Percentiles rank a stretch among this genome's conserved stretches.
phyloP scores from a whole-genome alignment of 2,329 filamentous ascomycete genomes.

The Penicillium sp. region DNA sequence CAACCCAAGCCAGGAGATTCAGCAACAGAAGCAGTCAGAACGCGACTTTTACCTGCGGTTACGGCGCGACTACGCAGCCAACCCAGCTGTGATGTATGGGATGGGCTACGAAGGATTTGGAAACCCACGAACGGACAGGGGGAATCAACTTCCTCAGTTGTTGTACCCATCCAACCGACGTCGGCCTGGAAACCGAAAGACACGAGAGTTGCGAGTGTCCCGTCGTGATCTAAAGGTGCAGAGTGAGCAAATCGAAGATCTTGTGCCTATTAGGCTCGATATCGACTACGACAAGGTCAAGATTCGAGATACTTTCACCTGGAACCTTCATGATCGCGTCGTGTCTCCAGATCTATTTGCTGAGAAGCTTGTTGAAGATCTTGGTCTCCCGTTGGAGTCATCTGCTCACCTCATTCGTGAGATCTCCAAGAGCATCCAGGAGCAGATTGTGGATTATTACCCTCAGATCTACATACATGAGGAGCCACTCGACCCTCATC shows the following conservation, averaged over 20 bases:
- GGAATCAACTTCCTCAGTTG: constrained; percentile 61
- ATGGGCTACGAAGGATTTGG: constrained; percentile 82
- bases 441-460: constrained; percentile 90
- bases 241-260: constrained; percentile 83
- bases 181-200: constrained; percentile 70
- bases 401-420: constrained; percentile 57
- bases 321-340: constrained; percentile 91
- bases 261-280: constrained; percentile 86
- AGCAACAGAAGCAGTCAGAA: constrained; percentile 62
- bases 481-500: constrained; percentile 79
- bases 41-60: constrained; percentile 65
- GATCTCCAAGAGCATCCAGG: constrained; percentile 66
- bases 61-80: constrained; percentile 54
- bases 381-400: constrained; percentile 66
- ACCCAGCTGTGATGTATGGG: constrained; percentile 59
- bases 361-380: constrained; percentile 82
- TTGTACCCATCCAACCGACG: constrained; percentile 75
- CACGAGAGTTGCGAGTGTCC: constrained; percentile 66
- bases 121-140: constrained; percentile 74
- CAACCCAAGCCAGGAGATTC: constrained; percentile 53
- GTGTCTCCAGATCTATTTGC: constrained; percentile 77
- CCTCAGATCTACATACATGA: constrained; percentile 87
- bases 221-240: constrained; percentile 79
- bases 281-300: constrained; percentile 95
- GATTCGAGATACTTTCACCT: constrained; percentile 94